phyloP scores from a whole-genome alignment of 495 filamentous ascomycete species.

The Podospora anserina region DNA sequence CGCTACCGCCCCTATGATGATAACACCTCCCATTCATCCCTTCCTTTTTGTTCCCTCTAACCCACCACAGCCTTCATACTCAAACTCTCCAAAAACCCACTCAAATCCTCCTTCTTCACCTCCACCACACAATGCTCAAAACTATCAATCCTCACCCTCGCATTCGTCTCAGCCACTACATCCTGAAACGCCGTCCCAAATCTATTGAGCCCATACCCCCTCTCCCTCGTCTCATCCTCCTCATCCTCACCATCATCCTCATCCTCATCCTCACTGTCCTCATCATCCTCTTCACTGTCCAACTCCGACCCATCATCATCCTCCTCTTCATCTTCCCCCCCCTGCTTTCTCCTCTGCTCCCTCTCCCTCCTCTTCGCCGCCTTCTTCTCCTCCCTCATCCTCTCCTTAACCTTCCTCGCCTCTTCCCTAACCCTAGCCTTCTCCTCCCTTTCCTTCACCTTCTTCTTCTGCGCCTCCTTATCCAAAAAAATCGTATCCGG shows the following conservation, averaged over 20 bases:
- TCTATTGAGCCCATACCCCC: slow-evolving; percentile 71
- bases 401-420: slow-evolving; percentile 50
- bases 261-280: slow-evolving; percentile 43
- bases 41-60: slow-evolving; percentile 36
- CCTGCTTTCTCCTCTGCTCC: slow-evolving; percentile 55
- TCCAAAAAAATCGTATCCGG: slow-evolving; percentile 57
- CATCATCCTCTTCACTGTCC: slow-evolving; percentile 47
- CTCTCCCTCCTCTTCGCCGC: slow-evolving; percentile 47
- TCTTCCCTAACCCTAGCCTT: slow-evolving; percentile 61
- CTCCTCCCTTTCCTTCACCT: slow-evolving; percentile 56
- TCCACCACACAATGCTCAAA: slow-evolving; percentile 98
- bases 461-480: slow-evolving; percentile 59
- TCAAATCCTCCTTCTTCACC: slow-evolving; percentile 90
- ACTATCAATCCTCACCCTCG: slow-evolving; percentile 86
- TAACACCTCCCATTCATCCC: neutral
- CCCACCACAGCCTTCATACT: slow-evolving; percentile 91
- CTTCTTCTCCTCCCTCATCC: slow-evolving; percentile 51
- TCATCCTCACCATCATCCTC: slow-evolving; percentile 62
- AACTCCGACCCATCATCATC: slow-evolving; percentile 24
- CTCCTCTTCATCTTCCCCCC: slow-evolving; percentile 38
- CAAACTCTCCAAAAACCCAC: slow-evolving; percentile 84
- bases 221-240: slow-evolving; percentile 50
- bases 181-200: slow-evolving; percentile 97
- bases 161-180: slow-evolving; percentile 86
- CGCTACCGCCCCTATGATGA: neutral